Evolutionary conservation across 1,139 yeast genomes (phyloP).

Genomic region (Hyphopichia khmerensis): DNA sequence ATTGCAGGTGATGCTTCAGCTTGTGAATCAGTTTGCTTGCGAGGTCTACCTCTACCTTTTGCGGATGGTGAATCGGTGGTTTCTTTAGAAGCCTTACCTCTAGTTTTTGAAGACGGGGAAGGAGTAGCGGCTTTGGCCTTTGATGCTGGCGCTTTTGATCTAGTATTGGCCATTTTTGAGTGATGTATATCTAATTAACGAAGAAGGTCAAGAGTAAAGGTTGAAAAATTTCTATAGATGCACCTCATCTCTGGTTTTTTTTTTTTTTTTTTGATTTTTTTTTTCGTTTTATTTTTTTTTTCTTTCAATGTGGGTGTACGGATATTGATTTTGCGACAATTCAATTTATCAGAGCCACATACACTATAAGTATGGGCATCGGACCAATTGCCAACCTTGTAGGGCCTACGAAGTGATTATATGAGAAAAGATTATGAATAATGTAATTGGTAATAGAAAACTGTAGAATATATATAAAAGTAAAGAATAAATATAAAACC

Average conservation of each 20-base stretch:
- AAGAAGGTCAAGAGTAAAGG: background rate
- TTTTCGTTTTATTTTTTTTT: background rate
- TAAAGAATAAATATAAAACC: background rate
- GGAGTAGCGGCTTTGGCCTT: background rate
- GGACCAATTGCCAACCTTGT: no score
- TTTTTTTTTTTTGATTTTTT: background rate
- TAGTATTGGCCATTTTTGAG: slow-evolving; percentile 4
- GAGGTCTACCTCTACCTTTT: slow-evolving; percentile 1
- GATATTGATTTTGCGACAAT: background rate
- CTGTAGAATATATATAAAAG: no score
- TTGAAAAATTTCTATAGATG: background rate
- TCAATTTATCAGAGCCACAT: no score
- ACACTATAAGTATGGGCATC: background rate
- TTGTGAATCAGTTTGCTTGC: background rate
- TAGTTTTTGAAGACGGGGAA: background rate
- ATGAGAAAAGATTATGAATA: no score
- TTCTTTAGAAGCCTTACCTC: background rate
- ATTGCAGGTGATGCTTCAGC: background rate
- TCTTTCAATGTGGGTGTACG: background rate
- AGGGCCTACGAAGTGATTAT: no score
- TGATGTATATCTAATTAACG: no score
- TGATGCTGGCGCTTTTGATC: slow-evolving; percentile 1
- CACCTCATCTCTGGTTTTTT: background rate
- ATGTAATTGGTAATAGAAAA: no score
- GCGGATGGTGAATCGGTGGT: background rate